Evolutionary conservation across 148 eudicot genomes (phyloP).

Genomic region (Talinum fruticosum): DNA sequence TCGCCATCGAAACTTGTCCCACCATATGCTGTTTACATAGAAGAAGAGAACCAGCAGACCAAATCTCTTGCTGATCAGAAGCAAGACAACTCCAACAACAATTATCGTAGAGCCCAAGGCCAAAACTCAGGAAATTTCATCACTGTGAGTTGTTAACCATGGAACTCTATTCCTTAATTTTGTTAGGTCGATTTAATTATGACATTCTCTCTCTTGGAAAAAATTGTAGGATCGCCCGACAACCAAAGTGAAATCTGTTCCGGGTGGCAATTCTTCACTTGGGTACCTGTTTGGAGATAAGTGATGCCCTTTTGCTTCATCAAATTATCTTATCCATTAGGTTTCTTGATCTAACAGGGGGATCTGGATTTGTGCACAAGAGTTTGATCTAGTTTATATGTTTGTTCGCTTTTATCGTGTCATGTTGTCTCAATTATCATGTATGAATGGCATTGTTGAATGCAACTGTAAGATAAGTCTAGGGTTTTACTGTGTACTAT

Average conservation of each 20-base stretch:
- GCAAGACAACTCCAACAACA: slow-evolving; percentile 23
- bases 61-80: slow-evolving; percentile 20
- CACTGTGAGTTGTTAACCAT: slow-evolving; percentile 42
- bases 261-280: slow-evolving; percentile 80
- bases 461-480: too few relatives aligned
- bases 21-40: slow-evolving; percentile 54
- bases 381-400: too few relatives aligned
- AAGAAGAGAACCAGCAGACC: slow-evolving; percentile 21
- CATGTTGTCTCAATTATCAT: too few relatives aligned
- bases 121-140: slow-evolving; percentile 39
- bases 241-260: slow-evolving; percentile 67
- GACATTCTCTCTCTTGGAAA: neutral
- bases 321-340: neutral
- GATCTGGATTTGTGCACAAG: too few relatives aligned
- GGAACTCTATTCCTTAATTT: neutral
- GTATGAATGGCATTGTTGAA: too few relatives aligned
- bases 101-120: slow-evolving; percentile 36
- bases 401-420: too few relatives aligned
- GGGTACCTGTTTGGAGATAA: slow-evolving; percentile 89
- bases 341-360: too few relatives aligned
- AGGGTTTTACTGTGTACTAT: too few relatives aligned
- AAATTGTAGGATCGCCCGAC: slow-evolving; percentile 58
- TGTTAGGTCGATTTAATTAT: neutral
- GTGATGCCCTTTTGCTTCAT: slow-evolving; percentile 22
- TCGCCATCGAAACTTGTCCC: slow-evolving; percentile 41